Base-by-base conservation (phyloP, 2,329 filamentous ascomycete species). In the Aspergillus sp. region DNA sequence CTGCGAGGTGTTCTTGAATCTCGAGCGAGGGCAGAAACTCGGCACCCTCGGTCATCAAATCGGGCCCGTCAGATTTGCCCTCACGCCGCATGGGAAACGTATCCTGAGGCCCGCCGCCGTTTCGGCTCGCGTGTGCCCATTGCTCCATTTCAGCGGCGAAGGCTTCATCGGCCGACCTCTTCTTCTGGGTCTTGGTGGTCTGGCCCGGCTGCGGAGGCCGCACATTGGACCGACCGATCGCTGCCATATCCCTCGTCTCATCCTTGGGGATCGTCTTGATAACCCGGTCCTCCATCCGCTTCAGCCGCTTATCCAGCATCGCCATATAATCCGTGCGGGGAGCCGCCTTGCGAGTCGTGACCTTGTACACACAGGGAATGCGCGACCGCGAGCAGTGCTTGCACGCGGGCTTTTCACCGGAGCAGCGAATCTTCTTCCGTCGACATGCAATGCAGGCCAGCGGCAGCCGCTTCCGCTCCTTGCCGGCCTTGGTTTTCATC, bases 281-380 rank as follows among this genome's bases (percentile, higher is more conserved):
- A 62, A 98, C 95, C 56, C 93, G 88, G 69, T 98, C 93, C 75
- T 99, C 95, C 95, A 98, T 98, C 57, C 93, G 84, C 79, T 96
- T 97, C 64, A 98, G 76, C 53, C 95, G 85, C 77, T 96, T 97
- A 77, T 98, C 95, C 67, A 98, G 79, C 92, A 98, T 98, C 43
- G 93, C 92, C 95, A 98, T 98, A 75, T 98, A 98, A 75, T 98
- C 95, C 17, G 95, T 98, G 52, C 95, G 84, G 3, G 95, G 95
- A 3, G 93, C 92, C 1, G 93, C 92, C 74, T 98, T 98, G 59
- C 95, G 84, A 4, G 93, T 92, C 0, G 93, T 98, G 59, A 96
- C 91, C 71, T 98, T 98, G 82, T 98, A 99, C 4, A 98, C 93
- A 72, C 95, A 99, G 2, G 93, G 93, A 66, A 96, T 96, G 44